Percentiles rank a stretch among this genome's conserved stretches.
Conservation (phyloP, 106 monocot species). For the Dendrobium officinale region DNA sequence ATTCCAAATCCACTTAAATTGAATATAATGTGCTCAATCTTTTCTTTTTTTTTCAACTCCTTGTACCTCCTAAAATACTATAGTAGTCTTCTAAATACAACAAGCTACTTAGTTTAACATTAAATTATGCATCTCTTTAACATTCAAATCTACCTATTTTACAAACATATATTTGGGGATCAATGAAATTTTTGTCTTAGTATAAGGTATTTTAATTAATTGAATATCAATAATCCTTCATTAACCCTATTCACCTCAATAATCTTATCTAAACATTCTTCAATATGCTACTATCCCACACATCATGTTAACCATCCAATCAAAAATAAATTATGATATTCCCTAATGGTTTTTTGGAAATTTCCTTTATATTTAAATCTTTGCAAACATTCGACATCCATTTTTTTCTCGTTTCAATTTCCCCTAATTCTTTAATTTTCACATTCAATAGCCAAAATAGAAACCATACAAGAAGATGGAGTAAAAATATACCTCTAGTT, state of each 20-base stretch:
- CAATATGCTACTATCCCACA: background rate
- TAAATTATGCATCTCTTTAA: background rate
- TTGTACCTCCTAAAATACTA: background rate
- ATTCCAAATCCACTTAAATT: too few species aligned
- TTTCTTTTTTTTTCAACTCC: background rate
- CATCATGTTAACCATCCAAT: background rate
- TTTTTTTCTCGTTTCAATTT: background rate
- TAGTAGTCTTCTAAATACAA: background rate
- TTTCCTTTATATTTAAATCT: background rate
- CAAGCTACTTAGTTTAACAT: background rate
- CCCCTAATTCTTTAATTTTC: background rate
- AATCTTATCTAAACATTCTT: background rate
- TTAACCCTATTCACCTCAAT: background rate
- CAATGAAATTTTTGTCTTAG: background rate
- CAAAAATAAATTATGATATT: background rate
- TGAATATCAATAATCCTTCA: background rate
- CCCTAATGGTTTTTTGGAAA: background rate
- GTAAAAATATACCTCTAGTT: conserved; percentile 59
- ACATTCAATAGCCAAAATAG: background rate
- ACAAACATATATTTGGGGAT: background rate
- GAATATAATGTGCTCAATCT: too few species aligned
- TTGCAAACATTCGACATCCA: background rate
- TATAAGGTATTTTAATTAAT: background rate
- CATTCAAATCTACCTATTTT: background rate
- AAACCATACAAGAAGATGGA: background rate